Evolutionary conservation across 768 basidiomycete genomes (phyloP).

Genomic region (Neoboletus magnificus): DNA sequence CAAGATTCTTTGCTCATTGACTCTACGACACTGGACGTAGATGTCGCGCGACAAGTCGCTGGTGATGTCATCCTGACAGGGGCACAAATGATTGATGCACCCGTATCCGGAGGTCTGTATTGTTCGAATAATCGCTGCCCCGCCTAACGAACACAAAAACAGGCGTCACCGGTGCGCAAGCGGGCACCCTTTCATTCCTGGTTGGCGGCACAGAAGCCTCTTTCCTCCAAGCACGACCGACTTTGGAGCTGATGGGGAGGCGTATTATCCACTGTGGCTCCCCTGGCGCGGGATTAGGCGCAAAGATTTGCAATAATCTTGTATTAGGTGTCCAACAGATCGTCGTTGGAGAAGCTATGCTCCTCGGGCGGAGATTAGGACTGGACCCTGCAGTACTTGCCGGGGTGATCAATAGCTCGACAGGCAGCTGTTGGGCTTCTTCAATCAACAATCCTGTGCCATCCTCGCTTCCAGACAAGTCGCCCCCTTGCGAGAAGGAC

Average conservation of each 20-base stretch:
- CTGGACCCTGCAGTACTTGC: slow-evolving; percentile 74
- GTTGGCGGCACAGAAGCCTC: slow-evolving; percentile 71
- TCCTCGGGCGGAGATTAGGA: slow-evolving; percentile 80
- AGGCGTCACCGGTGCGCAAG: slow-evolving; percentile 86
- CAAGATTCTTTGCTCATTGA: slow-evolving; percentile 71
- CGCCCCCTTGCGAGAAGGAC: slow-evolving; percentile 77
- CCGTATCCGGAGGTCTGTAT: slow-evolving; percentile 83
- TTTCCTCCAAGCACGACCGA: slow-evolving; percentile 55
- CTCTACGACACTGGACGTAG: slow-evolving; percentile 86
- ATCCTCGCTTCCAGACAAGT: slow-evolving; percentile 61
- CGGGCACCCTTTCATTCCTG: slow-evolving; percentile 87
- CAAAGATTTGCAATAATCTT: slow-evolving; percentile 90
- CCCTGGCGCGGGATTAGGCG: slow-evolving; percentile 77
- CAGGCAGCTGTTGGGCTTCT: slow-evolving; percentile 80
- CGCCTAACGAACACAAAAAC: slow-evolving; percentile 5
- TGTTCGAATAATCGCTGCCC: neutral
- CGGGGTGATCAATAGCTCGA: slow-evolving; percentile 80
- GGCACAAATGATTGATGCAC: slow-evolving; percentile 85
- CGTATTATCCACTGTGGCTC: slow-evolving; percentile 81
- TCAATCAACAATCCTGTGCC: slow-evolving; percentile 88
- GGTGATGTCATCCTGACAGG: slow-evolving; percentile 48
- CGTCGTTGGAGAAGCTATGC: slow-evolving; percentile 86
- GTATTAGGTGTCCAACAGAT: slow-evolving; percentile 78
- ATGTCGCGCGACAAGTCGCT: slow-evolving; percentile 66
- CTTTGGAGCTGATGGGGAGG: slow-evolving; percentile 72